phyloP scores from a whole-genome alignment of 2,329 filamentous ascomycete species.

The Ceratocystis destructans region DNA sequence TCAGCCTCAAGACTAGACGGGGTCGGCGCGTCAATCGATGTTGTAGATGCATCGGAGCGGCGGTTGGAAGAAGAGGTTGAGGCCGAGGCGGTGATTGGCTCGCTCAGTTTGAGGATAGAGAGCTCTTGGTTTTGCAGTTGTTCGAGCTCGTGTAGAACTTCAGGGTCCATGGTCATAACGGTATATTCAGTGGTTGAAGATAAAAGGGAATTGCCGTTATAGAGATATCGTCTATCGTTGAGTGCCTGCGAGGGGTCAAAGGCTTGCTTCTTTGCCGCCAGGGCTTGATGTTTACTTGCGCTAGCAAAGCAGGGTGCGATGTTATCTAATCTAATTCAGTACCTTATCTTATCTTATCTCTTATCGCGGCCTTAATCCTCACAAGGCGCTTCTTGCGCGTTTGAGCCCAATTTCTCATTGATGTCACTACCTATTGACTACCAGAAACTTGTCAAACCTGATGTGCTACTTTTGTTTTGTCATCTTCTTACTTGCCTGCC shows the following conservation, averaged over 20 bases:
- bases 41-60: conserved; percentile 58
- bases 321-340: not conserved
- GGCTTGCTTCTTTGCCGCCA: too few relatives aligned
- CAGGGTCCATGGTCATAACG: conserved; percentile 24
- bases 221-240: too few relatives aligned
- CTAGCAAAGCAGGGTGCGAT: conserved; percentile 24
- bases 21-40: conserved; percentile 50
- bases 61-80: conserved; percentile 28
- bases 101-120: conserved; percentile 63
- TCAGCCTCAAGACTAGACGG: conserved; percentile 71
- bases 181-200: too few relatives aligned
- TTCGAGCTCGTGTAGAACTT: conserved; percentile 36
- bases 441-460: not conserved
- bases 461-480: not conserved
- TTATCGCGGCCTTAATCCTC: not conserved
- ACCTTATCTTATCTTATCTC: conserved; percentile 7
- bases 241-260: too few relatives aligned
- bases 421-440: not conserved
- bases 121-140: conserved; percentile 46
- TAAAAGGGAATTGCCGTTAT: too few relatives aligned
- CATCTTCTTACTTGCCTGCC: not conserved
- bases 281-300: conserved; percentile 30
- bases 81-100: conserved; percentile 50
- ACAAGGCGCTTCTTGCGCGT: not conserved
- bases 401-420: not conserved